Conservation (phyloP, 441 rosid genomes). For the Euphorbia schlechtendalii region DNA sequence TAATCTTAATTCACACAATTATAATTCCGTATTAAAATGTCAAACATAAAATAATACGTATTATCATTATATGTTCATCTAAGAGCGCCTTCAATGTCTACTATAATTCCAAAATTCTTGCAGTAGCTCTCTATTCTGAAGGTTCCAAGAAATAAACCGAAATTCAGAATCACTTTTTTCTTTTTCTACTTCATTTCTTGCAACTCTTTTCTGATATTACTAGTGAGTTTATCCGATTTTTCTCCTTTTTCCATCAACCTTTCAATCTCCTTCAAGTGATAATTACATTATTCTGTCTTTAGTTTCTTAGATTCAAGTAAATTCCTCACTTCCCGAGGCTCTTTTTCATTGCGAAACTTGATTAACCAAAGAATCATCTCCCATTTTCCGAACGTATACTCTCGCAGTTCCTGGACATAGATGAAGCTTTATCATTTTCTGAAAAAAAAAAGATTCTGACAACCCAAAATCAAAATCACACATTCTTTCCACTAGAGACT, state of each 20-base stretch:
- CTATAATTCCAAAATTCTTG: not conserved
- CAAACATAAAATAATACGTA: too few species aligned
- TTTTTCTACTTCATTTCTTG: conserved; percentile 17
- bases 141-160: not conserved
- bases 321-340: conserved; percentile 24
- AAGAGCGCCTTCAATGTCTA: too few species aligned
- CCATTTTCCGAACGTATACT: conserved; percentile 53
- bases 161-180: not conserved
- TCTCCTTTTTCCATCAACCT: conserved; percentile 35
- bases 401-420: conserved; percentile 31
- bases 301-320: conserved; percentile 31
- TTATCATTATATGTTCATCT: too few species aligned
- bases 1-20: too few species aligned
- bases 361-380: conserved; percentile 16
- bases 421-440: conserved; percentile 42
- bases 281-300: conserved; percentile 24
- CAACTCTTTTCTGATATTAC: conserved; percentile 28
- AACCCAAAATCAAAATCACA: conserved; percentile 14
- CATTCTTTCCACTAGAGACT: not conserved
- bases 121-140: not conserved
- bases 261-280: conserved; percentile 51
- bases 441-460: conserved; percentile 55
- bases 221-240: conserved; percentile 44
- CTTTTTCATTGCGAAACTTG: conserved; percentile 31
- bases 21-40: too few species aligned